Evolutionary conservation across 164 flowering plant genomes (phyloP).

Genomic region (Amborella trichopoda): DNA sequence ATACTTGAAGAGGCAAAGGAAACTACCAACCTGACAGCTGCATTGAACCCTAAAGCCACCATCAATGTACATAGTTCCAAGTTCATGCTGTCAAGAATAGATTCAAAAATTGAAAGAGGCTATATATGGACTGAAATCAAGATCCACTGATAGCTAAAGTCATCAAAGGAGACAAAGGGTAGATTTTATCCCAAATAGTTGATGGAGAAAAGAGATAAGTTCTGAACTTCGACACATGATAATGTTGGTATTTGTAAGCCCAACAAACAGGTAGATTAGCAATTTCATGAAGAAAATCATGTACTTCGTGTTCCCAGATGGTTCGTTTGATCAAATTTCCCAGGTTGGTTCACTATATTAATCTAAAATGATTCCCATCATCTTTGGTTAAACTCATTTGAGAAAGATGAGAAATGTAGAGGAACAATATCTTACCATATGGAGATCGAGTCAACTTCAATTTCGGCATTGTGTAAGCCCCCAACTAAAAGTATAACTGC

Average conservation of each 20-base stretch:
- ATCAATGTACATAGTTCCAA: constrained; percentile 36
- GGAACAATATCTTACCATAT: constrained; percentile 22
- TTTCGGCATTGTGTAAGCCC: constrained; percentile 20
- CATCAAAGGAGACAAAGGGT: not conserved
- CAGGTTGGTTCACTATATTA: not conserved
- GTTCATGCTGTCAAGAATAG: constrained; percentile 23
- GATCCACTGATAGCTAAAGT: not conserved
- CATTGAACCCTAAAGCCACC: constrained; percentile 35
- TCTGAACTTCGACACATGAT: not conserved
- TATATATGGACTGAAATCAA: not conserved
- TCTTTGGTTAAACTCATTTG: no score
- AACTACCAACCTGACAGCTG: constrained; percentile 29
- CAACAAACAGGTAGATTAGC: not conserved
- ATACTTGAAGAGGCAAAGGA: not conserved
- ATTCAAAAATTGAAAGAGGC: not conserved
- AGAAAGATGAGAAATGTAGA: not conserved
- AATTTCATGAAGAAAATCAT: no score
- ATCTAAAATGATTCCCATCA: no score
- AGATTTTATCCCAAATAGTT: not conserved
- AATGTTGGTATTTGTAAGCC: not conserved
- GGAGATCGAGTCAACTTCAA: constrained; percentile 33
- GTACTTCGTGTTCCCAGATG: not conserved
- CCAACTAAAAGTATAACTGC: constrained; percentile 31
- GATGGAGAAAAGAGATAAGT: not conserved
- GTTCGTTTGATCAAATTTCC: not conserved